phyloP scores from a whole-genome alignment of 2,329 filamentous ascomycete species.

The Aphanoascus verrucosus region DNA sequence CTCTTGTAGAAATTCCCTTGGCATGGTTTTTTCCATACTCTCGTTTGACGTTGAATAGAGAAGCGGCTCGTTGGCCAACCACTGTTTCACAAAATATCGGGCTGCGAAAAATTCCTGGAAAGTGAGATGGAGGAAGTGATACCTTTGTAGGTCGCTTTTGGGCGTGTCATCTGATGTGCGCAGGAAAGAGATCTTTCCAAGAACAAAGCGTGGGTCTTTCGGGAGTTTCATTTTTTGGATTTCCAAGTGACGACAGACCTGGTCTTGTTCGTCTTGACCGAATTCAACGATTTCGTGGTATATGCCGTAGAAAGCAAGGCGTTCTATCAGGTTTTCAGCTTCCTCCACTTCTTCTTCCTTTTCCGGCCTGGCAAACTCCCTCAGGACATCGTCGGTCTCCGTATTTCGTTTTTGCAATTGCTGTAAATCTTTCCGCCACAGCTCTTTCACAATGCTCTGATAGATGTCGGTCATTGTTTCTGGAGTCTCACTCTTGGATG shows the following conservation, averaged over 20 bases:
- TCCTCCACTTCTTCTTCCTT: too few species aligned
- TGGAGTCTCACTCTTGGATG: not conserved
- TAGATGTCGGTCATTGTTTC: slow-evolving; percentile 9
- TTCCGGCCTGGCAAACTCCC: too few species aligned
- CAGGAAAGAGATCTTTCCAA: slow-evolving; percentile 29
- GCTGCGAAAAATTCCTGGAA: slow-evolving; percentile 39
- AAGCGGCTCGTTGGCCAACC: slow-evolving; percentile 19
- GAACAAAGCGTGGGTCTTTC: too few species aligned
- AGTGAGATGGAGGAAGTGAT: slow-evolving; percentile 37
- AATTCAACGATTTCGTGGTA: slow-evolving; percentile 29
- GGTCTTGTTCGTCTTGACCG: slow-evolving; percentile 1
- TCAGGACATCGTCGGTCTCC: too few species aligned
- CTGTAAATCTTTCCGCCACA: slow-evolving; percentile 34
- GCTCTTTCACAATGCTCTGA: slow-evolving; percentile 24
- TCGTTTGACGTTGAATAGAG: not conserved
- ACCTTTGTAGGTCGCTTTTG: slow-evolving; percentile 20
- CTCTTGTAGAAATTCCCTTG: slow-evolving; percentile 22
- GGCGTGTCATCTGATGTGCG: slow-evolving; percentile 17
- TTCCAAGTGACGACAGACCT: not conserved
- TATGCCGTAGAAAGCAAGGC: slow-evolving; percentile 31
- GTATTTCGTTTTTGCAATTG: too few species aligned
- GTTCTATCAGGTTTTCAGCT: slow-evolving; percentile 22
- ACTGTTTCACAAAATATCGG: slow-evolving; percentile 18
- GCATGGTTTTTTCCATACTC: not conserved
- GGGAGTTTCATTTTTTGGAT: too few species aligned